Evolutionary conservation across 106 monocot species (phyloP).

Genomic region (Allium fistulosum): DNA sequence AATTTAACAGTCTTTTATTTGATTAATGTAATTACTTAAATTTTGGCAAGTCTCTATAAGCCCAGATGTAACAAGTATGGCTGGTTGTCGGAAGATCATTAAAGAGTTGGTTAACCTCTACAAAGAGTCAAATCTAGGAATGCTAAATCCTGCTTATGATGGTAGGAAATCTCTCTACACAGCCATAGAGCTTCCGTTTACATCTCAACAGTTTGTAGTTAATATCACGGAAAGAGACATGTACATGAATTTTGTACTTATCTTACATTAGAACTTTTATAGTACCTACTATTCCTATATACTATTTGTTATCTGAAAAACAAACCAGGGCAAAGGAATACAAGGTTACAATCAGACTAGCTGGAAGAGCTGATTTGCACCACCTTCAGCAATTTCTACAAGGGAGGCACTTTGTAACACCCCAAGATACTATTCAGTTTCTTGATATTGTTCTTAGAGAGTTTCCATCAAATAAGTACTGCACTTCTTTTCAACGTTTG

Average conservation of each 20-base stretch:
- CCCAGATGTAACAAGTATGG: conserved; percentile 30
- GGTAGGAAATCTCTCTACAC: conserved; percentile 51
- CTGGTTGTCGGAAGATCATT: conserved; percentile 15
- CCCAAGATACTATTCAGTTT: conserved; percentile 45
- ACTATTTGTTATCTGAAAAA: background rate
- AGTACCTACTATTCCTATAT: background rate
- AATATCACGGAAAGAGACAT: conserved; percentile 12
- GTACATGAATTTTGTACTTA: background rate
- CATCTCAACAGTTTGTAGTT: conserved; percentile 28
- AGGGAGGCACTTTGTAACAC: conserved; percentile 28
- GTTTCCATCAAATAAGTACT: conserved; percentile 13
- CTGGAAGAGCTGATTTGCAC: conserved; percentile 25
- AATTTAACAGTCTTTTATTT: background rate
- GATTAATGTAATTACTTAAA: background rate
- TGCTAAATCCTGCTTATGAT: conserved; percentile 34
- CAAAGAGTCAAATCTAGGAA: conserved; percentile 17
- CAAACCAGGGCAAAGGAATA: conserved; percentile 1
- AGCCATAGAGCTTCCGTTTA: conserved; percentile 47
- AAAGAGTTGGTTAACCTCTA: conserved; percentile 16
- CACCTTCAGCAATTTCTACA: conserved; percentile 31
- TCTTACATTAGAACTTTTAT: background rate
- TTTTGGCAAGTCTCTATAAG: conserved; percentile 22
- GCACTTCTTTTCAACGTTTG: too few species aligned
- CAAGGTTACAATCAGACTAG: conserved; percentile 27
- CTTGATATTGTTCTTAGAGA: conserved; percentile 54